Percentiles rank a stretch among this genome's conserved stretches.
phyloP scores from a whole-genome alignment of 805 yeast genomes.

The Priceomyces fermenticarens region DNA sequence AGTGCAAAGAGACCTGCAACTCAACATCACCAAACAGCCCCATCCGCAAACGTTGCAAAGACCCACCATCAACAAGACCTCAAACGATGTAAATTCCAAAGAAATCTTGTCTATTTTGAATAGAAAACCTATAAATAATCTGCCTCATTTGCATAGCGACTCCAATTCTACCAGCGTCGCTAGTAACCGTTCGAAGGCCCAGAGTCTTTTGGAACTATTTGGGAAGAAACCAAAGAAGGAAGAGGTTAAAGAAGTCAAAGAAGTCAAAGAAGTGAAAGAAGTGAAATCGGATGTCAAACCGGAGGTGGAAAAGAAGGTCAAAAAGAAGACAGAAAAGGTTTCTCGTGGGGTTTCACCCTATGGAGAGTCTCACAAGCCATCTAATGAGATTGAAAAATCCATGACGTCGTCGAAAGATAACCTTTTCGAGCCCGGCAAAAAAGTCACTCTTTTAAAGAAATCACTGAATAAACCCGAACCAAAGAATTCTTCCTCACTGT shows the following conservation, averaged over 20 bases:
- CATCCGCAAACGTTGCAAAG: conserved; percentile 38
- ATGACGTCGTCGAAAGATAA: conserved; percentile 5
- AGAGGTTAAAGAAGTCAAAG: not conserved
- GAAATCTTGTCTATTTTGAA: conserved; percentile 44
- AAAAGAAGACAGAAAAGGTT: conserved; percentile 1
- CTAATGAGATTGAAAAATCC: conserved; percentile 25
- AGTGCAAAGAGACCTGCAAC: not conserved
- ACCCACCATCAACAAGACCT: conserved; percentile 34
- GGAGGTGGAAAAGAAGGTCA: not conserved
- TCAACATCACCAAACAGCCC: conserved; percentile 17
- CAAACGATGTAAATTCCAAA: conserved; percentile 32
- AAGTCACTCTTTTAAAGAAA: conserved; percentile 27
- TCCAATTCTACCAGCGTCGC: conserved; percentile 12
- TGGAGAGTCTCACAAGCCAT: conserved; percentile 14
- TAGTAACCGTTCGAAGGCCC: conserved; percentile 29
- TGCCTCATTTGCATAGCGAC: conserved; percentile 4
- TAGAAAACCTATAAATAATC: conserved; percentile 13
- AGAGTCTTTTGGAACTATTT: conserved; percentile 26
- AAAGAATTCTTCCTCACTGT: not conserved
- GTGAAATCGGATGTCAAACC: not conserved
- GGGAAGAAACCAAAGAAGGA: conserved; percentile 11
- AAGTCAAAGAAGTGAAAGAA: not conserved
- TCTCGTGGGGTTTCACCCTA: not conserved
- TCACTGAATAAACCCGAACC: conserved; percentile 7
- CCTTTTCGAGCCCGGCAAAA: conserved; percentile 17